Evolutionary conservation across 257 asterid species (phyloP), one percentile per base, ranked within the genome.

Genomic region (Schizonepeta tenuifolia): DNA sequence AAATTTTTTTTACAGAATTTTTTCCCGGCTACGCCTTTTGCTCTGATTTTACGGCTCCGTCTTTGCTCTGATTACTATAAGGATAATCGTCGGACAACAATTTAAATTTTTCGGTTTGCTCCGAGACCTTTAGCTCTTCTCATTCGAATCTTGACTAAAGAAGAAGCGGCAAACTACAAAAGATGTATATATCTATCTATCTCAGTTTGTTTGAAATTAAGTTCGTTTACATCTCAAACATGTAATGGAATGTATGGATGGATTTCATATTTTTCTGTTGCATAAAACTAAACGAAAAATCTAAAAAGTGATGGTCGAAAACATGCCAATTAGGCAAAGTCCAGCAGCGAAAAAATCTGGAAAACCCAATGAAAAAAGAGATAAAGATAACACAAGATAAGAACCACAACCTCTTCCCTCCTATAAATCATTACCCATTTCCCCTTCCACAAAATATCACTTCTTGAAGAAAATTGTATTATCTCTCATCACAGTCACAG

Each of bases 341-440:
- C n/a, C 46, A 67, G 2, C 41, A 57, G 15, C 64, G n/a, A 31
- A 3, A 20, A 9, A 59, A 71, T 71, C 61, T 59, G 15, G 14
- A 33, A 44, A 46, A 31, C 9, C 77, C 71, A 72, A 72, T 72
- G 56, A 72, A 1, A 72, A 0, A 1, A 9, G 10, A 62, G 77
- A 62, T 21, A 21, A 0, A 35, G 77, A 62, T 62, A 50, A 21
- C 15, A 12, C 9, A 20, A 72, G 70, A 72, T 50, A 72, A 59
- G 68, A 20, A 5, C 7, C 12, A 9, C n/a, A 2, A 5, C 71
- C 33, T 7, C 43, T 10, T 21, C 65, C 56, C 17, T 2, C 17
- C 69, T 71, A 49, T 63, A 62, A 21, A 65, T 63, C 26, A 62
- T 26, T 20, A 36, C 64, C 64, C 62, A 12, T 7, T 4, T 49